Base-by-base conservation (phyloP, 2,329 filamentous ascomycete genomes). In the Endoconidiophora laricicola region DNA sequence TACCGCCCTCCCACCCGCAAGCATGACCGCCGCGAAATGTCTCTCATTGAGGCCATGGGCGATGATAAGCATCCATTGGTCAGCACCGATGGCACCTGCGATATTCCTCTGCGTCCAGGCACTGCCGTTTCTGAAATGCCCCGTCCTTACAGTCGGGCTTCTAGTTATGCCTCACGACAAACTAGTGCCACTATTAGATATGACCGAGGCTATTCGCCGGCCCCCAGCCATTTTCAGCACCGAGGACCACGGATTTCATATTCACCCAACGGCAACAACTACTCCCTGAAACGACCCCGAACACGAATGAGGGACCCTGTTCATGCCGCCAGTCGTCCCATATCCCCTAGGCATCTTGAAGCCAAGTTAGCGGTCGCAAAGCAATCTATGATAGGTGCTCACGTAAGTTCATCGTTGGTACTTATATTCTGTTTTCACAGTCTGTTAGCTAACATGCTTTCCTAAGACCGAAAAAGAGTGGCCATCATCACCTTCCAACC, bases 11-110 rank as follows among this genome's bases (percentile, higher is more conserved):
- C 51, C 1, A 49, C 51, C 5, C 43, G 22, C 24, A 49, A 47
- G 16, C 48, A 49, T 43, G 46, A 49, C 16, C 38, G 36, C 20
- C 51, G 51, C 12, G 51, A 53, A 9, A 18, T 53, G 43, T 53
- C 51, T 4, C 40, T 53, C 16, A 49, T 53, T 29, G 39, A 53
- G 33, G 51, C 51, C 29, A 43, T 53, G 39, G 51, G 51, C 14
- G 47, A 53, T 18, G 42, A 40, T 16, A 46, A 49, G 10, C 51
- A 53, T 44, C 51, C 51, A n/a, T 26, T 44, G 16, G 20, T 49
- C 22, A 40, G 42, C 16, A 22, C 24, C 10, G 43, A 53, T 42
- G 42, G 37, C 12, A 40, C 46, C 6, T 44, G 37, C 26, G 43
- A 49, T 37, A 33, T 44, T 4, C 20, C 37, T 9, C 48, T 10